phyloP scores from a whole-genome alignment of 305 asterid genomes.

The Solanum hybrid region DNA sequence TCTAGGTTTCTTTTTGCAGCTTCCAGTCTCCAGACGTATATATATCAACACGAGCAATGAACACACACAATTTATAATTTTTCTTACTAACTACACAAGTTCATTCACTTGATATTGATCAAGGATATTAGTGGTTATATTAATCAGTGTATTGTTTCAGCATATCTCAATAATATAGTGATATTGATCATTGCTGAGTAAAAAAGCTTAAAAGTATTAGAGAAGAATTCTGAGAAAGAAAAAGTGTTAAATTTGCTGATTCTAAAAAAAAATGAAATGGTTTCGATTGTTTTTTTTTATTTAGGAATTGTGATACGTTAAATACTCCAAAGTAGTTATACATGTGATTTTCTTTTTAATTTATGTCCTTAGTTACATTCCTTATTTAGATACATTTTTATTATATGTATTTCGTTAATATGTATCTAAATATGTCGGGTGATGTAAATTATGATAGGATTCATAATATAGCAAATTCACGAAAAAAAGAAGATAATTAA shows the following conservation, averaged over 20 bases:
- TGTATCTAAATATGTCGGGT: neutral
- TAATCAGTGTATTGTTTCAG: too few relatives aligned
- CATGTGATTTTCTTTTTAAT: neutral
- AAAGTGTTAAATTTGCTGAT: neutral
- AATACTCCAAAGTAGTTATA: neutral
- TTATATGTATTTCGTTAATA: neutral
- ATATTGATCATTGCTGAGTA: too few relatives aligned
- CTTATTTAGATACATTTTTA: too few relatives aligned
- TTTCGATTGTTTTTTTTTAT: too few relatives aligned
- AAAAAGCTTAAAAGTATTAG: neutral
- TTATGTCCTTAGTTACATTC: neutral
- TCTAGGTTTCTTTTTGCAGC: neutral
- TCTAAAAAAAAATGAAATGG: neutral
- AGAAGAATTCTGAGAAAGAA: neutral
- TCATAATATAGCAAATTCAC: neutral
- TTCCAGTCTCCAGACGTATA: neutral
- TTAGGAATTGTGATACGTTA: neutral
- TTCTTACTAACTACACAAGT: neutral
- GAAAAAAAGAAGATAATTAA: too few relatives aligned
- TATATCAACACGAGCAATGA: neutral
- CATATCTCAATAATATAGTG: neutral
- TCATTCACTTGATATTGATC: neutral
- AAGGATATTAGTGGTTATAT: neutral
- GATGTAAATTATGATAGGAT: neutral
- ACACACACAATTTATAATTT: neutral